These are phyloP conservation scores for Dendrothele bispora DNA, from an alignment of 768 basidiomycete species.

Conservation along the genomic window DNA sequence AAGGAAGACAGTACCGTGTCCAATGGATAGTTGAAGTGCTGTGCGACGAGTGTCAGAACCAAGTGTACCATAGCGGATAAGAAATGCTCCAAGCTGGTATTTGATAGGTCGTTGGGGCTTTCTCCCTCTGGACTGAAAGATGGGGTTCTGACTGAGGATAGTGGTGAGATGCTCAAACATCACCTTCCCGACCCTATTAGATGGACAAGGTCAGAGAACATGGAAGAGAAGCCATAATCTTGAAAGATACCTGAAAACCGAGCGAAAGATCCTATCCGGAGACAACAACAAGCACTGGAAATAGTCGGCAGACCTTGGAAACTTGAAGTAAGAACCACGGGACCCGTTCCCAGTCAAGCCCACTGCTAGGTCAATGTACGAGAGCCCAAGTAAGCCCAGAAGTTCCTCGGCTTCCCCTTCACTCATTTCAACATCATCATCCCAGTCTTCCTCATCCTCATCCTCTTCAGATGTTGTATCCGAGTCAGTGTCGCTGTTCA, in stretches of 20 bases:
- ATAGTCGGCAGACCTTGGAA: conserved; percentile 12
- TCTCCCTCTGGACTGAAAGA: neutral
- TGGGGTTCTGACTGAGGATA: neutral
- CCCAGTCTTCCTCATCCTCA: too few species aligned
- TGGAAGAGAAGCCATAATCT: neutral
- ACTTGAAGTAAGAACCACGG: conserved; percentile 12
- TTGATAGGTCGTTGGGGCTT: neutral
- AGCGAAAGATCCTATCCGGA: conserved; percentile 12
- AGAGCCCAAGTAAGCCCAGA: too few species aligned
- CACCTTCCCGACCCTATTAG: neutral
- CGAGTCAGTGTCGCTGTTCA: too few species aligned
- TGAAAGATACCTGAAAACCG: conserved; percentile 7
- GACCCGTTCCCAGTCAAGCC: conserved; percentile 3
- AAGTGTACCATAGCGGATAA: conserved; percentile 17
- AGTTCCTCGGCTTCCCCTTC: too few species aligned
- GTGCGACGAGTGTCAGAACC: conserved; percentile 13
- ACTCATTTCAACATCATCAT: too few species aligned
- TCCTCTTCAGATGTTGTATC: too few species aligned
- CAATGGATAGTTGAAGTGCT: conserved; percentile 15
- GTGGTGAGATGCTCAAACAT: neutral
- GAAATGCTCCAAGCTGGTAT: conserved; percentile 7
- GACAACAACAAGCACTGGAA: conserved; percentile 8
- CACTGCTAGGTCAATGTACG: too few species aligned
- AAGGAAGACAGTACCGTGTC: conserved; percentile 20
- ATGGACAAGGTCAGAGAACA: neutral